These are phyloP conservation scores for Aspergillus coremiiformis DNA, from an alignment of 495 filamentous ascomycete species.

Conservation along the genomic window DNA sequence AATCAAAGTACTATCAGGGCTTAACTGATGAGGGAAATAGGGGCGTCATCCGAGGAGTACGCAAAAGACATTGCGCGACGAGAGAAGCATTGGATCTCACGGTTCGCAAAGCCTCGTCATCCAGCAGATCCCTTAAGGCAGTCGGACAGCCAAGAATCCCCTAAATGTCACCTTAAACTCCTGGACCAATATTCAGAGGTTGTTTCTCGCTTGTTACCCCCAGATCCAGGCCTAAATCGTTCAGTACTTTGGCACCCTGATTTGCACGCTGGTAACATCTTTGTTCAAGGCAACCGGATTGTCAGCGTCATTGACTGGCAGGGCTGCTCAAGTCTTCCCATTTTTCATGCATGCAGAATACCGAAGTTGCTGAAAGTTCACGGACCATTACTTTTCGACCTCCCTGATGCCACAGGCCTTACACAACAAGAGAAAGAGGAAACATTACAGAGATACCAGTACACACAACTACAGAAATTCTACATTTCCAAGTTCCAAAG, in stretches of 20 bases:
- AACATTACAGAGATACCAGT: constrained; percentile 3
- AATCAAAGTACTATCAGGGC: no score
- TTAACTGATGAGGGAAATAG: no score
- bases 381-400: constrained; percentile 1
- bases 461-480: constrained; percentile 4
- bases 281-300: no score
- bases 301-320: constrained; percentile 10
- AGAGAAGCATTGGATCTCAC: constrained; percentile 7
- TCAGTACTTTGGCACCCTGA: no score
- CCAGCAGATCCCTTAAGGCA: constrained; percentile 6
- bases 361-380: constrained; percentile 7
- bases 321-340: constrained; percentile 7
- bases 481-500: constrained; percentile 5
- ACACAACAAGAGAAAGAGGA: constrained; percentile 5
- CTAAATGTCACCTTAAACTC: constrained; percentile 6
- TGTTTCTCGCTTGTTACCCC: no score
- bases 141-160: constrained; percentile 10
- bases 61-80: constrained; percentile 4
- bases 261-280: no score
- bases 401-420: neutral
- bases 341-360: constrained; percentile 7
- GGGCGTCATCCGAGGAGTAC: no score
- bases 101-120: constrained; percentile 6
- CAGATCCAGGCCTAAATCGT: no score
- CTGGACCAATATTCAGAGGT: constrained; percentile 4